These are phyloP conservation scores for Linnemannia hyalina DNA, from an alignment of 192 early-diverging fungal genomes.

Conservation along the genomic window DNA sequence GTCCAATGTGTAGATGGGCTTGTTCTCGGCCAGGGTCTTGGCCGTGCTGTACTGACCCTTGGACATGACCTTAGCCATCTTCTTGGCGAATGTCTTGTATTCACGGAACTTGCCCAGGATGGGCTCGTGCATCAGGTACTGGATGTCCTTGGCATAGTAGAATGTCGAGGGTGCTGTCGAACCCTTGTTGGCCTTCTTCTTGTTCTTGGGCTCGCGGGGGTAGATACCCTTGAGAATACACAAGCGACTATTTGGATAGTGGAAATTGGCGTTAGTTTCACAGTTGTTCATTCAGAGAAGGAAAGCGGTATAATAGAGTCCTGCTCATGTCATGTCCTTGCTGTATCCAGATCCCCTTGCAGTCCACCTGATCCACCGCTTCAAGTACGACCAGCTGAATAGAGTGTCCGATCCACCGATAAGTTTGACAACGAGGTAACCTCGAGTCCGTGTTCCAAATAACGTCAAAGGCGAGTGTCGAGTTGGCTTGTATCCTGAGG, in stretches of 20 bases:
- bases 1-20: slow-evolving; percentile 90
- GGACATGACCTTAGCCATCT: slow-evolving; percentile 87
- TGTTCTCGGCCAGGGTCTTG: slow-evolving; percentile 79
- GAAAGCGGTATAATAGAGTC: background rate
- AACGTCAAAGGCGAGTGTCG: background rate
- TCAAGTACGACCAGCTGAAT: background rate
- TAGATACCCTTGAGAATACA: slow-evolving; percentile 99
- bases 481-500: background rate
- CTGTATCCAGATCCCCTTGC: background rate
- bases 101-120: slow-evolving; percentile 93
- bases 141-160: slow-evolving; percentile 97
- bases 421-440: background rate
- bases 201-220: slow-evolving; percentile 94
- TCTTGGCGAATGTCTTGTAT: slow-evolving; percentile 89
- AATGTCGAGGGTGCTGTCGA: slow-evolving; percentile 87
- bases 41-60: slow-evolving; percentile 86
- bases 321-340: background rate
- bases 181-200: slow-evolving; percentile 93
- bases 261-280: background rate
- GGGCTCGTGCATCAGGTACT: slow-evolving; percentile 95
- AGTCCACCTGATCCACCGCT: background rate
- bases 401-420: background rate
- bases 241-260: slow-evolving; percentile 74
- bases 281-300: background rate
- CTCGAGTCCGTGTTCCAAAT: background rate